Percentiles rank a stretch among this genome's conserved stretches.
Evolutionary conservation across 1,284 basidiomycete genomes (phyloP).

Genomic region (Moniliophthora roreri): DNA sequence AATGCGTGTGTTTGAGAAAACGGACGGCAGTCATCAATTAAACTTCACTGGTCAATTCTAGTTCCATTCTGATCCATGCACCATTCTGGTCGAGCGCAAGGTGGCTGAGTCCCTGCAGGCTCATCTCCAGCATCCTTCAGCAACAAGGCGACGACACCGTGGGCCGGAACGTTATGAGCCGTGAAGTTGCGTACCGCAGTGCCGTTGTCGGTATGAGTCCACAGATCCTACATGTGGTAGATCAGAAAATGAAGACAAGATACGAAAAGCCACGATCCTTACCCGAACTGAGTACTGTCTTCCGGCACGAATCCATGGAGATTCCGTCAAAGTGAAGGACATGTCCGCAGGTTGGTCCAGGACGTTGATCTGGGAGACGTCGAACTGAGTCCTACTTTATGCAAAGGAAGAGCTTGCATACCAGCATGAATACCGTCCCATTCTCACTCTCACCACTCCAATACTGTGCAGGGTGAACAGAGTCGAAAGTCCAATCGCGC

Average conservation of each 20-base stretch:
- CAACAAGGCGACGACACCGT: constrained; percentile 57
- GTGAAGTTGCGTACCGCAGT: constrained; percentile 56
- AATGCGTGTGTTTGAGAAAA: no score
- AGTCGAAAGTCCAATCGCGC: constrained; percentile 49
- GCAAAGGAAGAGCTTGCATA: constrained; percentile 21
- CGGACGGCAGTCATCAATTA: no score
- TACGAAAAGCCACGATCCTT: constrained; percentile 21
- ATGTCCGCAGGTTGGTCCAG: constrained; percentile 49
- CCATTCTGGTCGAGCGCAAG: constrained; percentile 37
- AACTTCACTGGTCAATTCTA: constrained; percentile 8
- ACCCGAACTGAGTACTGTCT: constrained; percentile 59
- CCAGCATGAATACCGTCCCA: constrained; percentile 54
- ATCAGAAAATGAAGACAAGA: background rate
- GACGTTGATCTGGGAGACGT: constrained; percentile 39
- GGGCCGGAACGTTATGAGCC: constrained; percentile 47
- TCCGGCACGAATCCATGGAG: constrained; percentile 64
- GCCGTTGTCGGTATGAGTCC: constrained; percentile 61
- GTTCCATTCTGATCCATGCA: constrained; percentile 20
- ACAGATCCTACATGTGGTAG: constrained; percentile 46
- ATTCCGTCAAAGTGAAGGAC: constrained; percentile 62
- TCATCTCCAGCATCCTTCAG: constrained; percentile 58
- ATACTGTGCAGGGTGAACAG: constrained; percentile 47
- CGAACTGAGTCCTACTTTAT: background rate
- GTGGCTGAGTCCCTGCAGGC: constrained; percentile 41
- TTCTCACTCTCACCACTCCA: constrained; percentile 52